Percentiles rank a stretch among this genome's conserved stretches.
These are phyloP conservation scores for Beauveria brongniartii DNA, from an alignment of 2,329 filamentous ascomycete species.

Conservation along the genomic window DNA sequence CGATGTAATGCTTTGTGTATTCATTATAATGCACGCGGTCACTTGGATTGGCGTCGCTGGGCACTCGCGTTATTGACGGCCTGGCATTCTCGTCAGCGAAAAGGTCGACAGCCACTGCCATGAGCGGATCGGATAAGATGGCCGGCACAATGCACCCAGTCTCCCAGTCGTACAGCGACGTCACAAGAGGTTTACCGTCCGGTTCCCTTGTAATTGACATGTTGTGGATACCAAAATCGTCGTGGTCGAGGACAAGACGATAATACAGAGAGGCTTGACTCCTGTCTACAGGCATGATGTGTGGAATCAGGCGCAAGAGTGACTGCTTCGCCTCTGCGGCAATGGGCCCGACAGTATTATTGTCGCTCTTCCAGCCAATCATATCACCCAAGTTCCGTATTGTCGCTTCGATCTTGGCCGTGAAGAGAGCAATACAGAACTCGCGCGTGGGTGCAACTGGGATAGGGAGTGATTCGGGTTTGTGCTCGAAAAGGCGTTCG, in stretches of 20 bases:
- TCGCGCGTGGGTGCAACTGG: slow-evolving; percentile 21
- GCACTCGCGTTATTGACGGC: slow-evolving; percentile 17
- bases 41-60: slow-evolving; percentile 11
- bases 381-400: slow-evolving; percentile 16
- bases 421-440: slow-evolving; percentile 20
- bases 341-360: slow-evolving; percentile 11
- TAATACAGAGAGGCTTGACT: slow-evolving; percentile 19
- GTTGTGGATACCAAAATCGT: slow-evolving; percentile 27
- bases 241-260: slow-evolving; percentile 26
- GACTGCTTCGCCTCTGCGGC: slow-evolving; percentile 18
- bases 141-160: slow-evolving; percentile 23
- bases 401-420: slow-evolving; percentile 21
- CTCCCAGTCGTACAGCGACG: slow-evolving; percentile 25
- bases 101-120: slow-evolving; percentile 14
- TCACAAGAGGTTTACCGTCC: slow-evolving; percentile 15
- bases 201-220: slow-evolving; percentile 18
- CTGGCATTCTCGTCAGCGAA: slow-evolving; percentile 15
- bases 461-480: slow-evolving; percentile 15
- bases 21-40: slow-evolving; percentile 15
- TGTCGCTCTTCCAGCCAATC: slow-evolving; percentile 19
- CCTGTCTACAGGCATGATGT: slow-evolving; percentile 13
- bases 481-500: slow-evolving; percentile 19
- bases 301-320: slow-evolving; percentile 20
- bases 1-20: slow-evolving; percentile 20
- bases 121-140: slow-evolving; percentile 19